Conservation (phyloP, 306 rosid genomes). For the Fragaria vesca region DNA sequence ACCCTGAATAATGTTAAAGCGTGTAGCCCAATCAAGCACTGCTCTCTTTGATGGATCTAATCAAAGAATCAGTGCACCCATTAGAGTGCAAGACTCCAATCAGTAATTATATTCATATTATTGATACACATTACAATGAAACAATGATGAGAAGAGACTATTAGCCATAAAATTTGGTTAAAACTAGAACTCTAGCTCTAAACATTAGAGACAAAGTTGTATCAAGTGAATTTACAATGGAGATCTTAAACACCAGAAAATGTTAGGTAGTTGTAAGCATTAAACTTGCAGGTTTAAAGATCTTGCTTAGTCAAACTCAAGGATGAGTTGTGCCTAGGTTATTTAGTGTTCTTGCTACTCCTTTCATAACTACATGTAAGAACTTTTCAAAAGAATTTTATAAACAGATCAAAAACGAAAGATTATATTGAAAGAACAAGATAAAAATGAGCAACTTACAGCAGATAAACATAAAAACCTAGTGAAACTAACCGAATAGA, state of each 20-base stretch:
- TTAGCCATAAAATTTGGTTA: too few species aligned
- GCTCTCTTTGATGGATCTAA: not conserved
- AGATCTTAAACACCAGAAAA: not conserved
- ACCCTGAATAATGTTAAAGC: not conserved
- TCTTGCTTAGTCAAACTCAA: too few species aligned
- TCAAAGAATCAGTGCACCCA: not conserved
- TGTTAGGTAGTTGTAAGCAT: not conserved
- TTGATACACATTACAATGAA: not conserved
- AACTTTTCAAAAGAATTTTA: not conserved
- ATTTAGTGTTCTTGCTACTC: not conserved
- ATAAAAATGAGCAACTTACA: not conserved
- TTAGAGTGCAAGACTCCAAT: not conserved
- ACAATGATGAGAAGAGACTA: not conserved
- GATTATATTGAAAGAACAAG: not conserved
- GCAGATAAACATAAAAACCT: not conserved
- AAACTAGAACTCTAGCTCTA: too few species aligned
- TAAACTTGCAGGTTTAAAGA: not conserved
- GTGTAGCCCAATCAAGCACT: not conserved
- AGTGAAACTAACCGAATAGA: conserved; percentile 18
- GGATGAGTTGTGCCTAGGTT: too few species aligned
- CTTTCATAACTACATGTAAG: not conserved
- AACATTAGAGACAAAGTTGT: too few species aligned
- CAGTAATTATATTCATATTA: too few species aligned
- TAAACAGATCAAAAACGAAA: too few species aligned
- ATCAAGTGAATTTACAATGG: too few species aligned